These are phyloP conservation scores for Macadamia integrifolia DNA, from an alignment of 164 flowering plant species.

Conservation along the genomic window DNA sequence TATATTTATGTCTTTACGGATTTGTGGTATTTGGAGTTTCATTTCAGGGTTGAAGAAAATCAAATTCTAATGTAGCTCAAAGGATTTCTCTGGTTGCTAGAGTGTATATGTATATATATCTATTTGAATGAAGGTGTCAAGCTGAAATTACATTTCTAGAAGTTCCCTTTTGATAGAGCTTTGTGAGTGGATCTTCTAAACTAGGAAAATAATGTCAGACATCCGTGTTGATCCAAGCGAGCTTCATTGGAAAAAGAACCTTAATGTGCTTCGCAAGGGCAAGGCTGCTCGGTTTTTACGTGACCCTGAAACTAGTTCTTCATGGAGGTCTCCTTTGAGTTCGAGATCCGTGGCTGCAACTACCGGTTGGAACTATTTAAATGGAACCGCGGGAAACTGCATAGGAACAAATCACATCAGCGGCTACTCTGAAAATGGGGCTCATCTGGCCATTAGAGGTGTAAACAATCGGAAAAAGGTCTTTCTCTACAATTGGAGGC, in stretches of 20 bases:
- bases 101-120: neutral
- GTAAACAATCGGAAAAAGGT: conserved; percentile 35
- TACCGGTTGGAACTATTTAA: conserved; percentile 16
- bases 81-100: neutral
- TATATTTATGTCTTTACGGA: neutral
- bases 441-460: conserved; percentile 12
- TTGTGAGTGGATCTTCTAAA: neutral
- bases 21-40: neutral
- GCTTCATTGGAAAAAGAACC: conserved; percentile 78
- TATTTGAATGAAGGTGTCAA: neutral
- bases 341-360: conserved; percentile 44
- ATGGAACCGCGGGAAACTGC: conserved; percentile 11
- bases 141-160: neutral
- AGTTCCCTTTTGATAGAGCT: neutral
- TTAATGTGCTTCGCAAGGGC: conserved; percentile 84
- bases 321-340: conserved; percentile 74
- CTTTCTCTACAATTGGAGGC: conserved; percentile 81
- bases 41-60: neutral
- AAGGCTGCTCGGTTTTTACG: conserved; percentile 73
- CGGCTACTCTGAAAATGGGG: conserved; percentile 16
- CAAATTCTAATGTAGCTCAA: neutral
- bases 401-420: conserved; percentile 7
- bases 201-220: conserved; percentile 41
- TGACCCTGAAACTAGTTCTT: conserved; percentile 88
- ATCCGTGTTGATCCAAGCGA: conserved; percentile 51